phyloP scores from a whole-genome alignment of 23 red algal genomes.

The Chondrus crispus region DNA sequence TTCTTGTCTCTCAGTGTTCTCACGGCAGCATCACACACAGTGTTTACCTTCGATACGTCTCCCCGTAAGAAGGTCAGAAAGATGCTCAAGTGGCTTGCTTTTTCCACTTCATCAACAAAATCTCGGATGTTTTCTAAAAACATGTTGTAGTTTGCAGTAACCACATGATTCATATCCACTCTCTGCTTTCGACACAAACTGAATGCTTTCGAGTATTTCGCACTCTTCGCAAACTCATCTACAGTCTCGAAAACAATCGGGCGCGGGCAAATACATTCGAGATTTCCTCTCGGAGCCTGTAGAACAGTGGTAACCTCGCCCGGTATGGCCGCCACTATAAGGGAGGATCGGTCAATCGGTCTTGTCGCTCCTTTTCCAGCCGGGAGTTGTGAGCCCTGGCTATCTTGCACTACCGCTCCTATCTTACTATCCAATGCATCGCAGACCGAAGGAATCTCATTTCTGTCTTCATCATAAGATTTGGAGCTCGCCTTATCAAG shows the following conservation, averaged over 20 bases:
- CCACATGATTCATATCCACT: slow-evolving; percentile 69
- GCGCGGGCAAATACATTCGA: slow-evolving; percentile 70
- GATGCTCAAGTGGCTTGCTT: slow-evolving; percentile 43
- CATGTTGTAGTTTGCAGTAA: slow-evolving; percentile 41
- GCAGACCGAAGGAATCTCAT: slow-evolving; percentile 4
- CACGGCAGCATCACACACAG: slow-evolving; percentile 48
- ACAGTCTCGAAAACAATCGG: slow-evolving; percentile 41
- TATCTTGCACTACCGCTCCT: background rate
- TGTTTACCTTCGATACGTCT: background rate
- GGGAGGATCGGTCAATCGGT: slow-evolving; percentile 77
- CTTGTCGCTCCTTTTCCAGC: slow-evolving; percentile 25
- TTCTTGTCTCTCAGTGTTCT: background rate
- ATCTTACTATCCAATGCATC: background rate
- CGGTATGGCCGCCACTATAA: slow-evolving; percentile 38
- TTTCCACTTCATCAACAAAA: slow-evolving; percentile 39
- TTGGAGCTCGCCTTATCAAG: background rate
- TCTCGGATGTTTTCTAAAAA: slow-evolving; percentile 4
- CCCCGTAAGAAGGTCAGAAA: slow-evolving; percentile 53
- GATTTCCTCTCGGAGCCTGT: slow-evolving; percentile 76
- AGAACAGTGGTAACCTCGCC: slow-evolving; percentile 50
- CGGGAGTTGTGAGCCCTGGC: background rate
- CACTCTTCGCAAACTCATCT: background rate
- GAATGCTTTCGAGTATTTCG: slow-evolving; percentile 44
- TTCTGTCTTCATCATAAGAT: background rate
- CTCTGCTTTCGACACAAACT: slow-evolving; percentile 58